Evolutionary conservation across 2,329 filamentous ascomycete species (phyloP), one percentile per base, ranked within the genome.

Genomic region (Bipolaris sorokiniana): DNA sequence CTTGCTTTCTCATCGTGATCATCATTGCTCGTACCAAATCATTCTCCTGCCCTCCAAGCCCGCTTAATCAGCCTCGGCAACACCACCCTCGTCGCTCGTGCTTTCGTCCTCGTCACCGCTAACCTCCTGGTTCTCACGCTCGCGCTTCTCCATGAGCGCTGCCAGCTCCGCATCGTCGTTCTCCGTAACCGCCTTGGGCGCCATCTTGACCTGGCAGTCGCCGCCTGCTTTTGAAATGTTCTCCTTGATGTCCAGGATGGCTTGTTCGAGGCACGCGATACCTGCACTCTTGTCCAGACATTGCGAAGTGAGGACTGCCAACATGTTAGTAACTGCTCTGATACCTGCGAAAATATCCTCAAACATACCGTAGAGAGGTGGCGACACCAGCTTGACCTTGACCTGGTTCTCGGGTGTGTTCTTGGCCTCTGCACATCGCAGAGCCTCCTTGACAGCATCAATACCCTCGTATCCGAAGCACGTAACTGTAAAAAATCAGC

Each of bases 321-420:
- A 16, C 15, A 11, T 1, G 45, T 75, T 59, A 74, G 70, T 42
- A 45, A 45, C 2, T 4, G 10, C 7, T 13, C 31, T 2, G 6
- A 2, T 20, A 10, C 37, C 5, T 16, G 5, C 23, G 22, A n/a
- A 4, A 7, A 22, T 16, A 10, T 13, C 11, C 5, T 7, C 23
- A 28, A 26, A 40, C 69, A 46, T 69, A 74, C 72, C 73, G 77
- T 98, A 99, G 56, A 99, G 87, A 33, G 95, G 96, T 41, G 95
- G 95, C 23, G 92, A 96, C n/a, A 99, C 95, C 48, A 99, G 89
- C 81, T 93, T 94, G 77, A 98, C 95, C 84, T 98, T 98, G 81
- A 99, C 92, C 79, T 96, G 92, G 71, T 89, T 95, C 54, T 97
- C 92, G 53, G 88, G 83, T 13, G 92, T 97, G 85, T 97, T 98